These are phyloP conservation scores for Jamesozyma hellenica DNA, from an alignment of 805 yeast species.

Conservation along the genomic window DNA sequence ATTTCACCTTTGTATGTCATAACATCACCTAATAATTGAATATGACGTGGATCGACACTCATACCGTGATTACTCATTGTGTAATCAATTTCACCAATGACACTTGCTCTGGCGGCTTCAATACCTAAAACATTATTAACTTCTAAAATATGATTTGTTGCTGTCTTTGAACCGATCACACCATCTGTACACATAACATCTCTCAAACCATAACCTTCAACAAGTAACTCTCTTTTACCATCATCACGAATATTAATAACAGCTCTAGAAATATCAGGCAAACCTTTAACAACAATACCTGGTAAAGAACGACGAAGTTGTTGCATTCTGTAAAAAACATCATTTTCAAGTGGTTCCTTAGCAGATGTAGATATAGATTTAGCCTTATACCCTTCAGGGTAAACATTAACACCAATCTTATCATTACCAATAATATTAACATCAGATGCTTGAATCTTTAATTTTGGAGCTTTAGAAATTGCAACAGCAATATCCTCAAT, in stretches of 20 bases:
- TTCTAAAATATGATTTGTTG: slow-evolving; percentile 87
- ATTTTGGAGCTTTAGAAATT: slow-evolving; percentile 72
- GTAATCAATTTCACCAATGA: slow-evolving; percentile 87
- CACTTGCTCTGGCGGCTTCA: slow-evolving; percentile 93
- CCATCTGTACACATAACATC: slow-evolving; percentile 98
- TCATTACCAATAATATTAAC: slow-evolving; percentile 58
- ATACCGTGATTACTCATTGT: slow-evolving; percentile 99
- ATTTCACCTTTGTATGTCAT: slow-evolving; percentile 99
- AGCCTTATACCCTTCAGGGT: slow-evolving; percentile 33
- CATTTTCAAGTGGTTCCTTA: slow-evolving; percentile 33
- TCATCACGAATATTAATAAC: slow-evolving; percentile 88
- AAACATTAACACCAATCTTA: slow-evolving; percentile 55
- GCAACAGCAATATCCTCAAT: slow-evolving; percentile 82
- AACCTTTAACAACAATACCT: slow-evolving; percentile 82
- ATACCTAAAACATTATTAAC: slow-evolving; percentile 85
- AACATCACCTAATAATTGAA: slow-evolving; percentile 92
- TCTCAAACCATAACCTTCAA: slow-evolving; percentile 94
- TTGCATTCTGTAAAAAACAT: slow-evolving; percentile 81
- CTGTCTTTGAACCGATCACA: slow-evolving; percentile 76
- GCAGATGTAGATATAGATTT: slow-evolving; percentile 37
- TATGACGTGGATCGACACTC: slow-evolving; percentile 99
- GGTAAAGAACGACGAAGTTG: slow-evolving; percentile 79
- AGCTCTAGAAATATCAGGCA: slow-evolving; percentile 86
- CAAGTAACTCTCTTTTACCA: slow-evolving; percentile 79
- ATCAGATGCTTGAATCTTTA: slow-evolving; percentile 69